Conservation (phyloP, 2,329 filamentous ascomycete species). For the Bipolaris sorokiniana region DNA sequence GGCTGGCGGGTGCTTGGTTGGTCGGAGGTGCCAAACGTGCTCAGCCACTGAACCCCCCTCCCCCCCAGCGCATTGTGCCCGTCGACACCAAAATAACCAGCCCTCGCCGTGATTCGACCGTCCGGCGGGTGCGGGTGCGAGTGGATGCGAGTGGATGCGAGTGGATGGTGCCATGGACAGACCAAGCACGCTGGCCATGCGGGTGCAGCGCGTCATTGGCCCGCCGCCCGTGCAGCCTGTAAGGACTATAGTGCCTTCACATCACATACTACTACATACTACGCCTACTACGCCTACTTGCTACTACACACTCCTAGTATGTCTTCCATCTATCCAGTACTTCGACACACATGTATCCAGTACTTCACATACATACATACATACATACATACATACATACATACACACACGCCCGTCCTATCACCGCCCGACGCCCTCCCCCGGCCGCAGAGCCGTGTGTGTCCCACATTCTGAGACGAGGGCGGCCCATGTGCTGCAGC, state of each 20-base stretch:
- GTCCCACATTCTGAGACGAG: constrained; percentile 19
- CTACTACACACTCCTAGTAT: too few species aligned
- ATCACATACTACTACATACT: too few species aligned
- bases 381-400: too few species aligned
- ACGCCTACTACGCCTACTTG: too few species aligned
- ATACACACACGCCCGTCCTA: too few species aligned
- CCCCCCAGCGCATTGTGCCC: constrained; percentile 20
- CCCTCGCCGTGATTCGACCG: constrained; percentile 4
- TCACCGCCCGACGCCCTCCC: constrained; percentile 11
- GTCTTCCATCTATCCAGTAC: too few species aligned
- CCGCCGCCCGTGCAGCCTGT: constrained; percentile 10
- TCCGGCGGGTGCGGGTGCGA: background rate
- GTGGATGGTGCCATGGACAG: background rate
- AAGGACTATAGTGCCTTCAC: too few species aligned
- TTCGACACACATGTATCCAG: too few species aligned
- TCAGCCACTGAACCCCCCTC: constrained; percentile 14
- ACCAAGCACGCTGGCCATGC: background rate
- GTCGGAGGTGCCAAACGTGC: constrained; percentile 13
- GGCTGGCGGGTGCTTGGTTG: constrained; percentile 14
- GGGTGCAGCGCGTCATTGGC: constrained; percentile 10
- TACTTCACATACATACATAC: too few species aligned
- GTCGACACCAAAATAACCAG: constrained; percentile 36
- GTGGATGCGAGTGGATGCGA: background rate
- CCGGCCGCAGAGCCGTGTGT: constrained; percentile 17
- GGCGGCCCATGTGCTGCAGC: constrained; percentile 21